phyloP scores from a whole-genome alignment of 2,329 filamentous ascomycete species.

The Bisporella sp. region DNA sequence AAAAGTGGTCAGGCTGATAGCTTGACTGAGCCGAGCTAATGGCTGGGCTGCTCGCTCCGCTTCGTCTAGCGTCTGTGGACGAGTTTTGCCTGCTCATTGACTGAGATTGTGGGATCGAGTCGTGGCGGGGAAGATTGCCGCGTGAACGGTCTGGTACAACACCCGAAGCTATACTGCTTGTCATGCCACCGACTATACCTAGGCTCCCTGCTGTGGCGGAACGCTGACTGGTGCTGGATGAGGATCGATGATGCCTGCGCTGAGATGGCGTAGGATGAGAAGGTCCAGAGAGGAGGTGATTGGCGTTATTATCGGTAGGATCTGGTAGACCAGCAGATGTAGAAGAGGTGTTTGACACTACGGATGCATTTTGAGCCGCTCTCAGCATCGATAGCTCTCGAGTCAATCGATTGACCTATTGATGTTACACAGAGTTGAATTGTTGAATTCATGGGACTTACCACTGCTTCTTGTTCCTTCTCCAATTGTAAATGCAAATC shows the following conservation, averaged over 20 bases:
- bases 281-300: slow-evolving; percentile 49
- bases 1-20: slow-evolving; percentile 25
- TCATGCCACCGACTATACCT: slow-evolving; percentile 30
- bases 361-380: slow-evolving; percentile 58
- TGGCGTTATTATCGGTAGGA: slow-evolving; percentile 37
- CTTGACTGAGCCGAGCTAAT: slow-evolving; percentile 13
- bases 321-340: slow-evolving; percentile 46
- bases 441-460: slow-evolving; percentile 36
- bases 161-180: slow-evolving; percentile 39
- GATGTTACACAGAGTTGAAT: not conserved
- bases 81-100: slow-evolving; percentile 27
- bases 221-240: slow-evolving; percentile 45
- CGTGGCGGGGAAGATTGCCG: slow-evolving; percentile 14
- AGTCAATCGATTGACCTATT: slow-evolving; percentile 82
- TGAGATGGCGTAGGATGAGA: slow-evolving; percentile 48
- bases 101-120: slow-evolving; percentile 19
- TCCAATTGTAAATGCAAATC: slow-evolving; percentile 87
- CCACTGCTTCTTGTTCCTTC: slow-evolving; percentile 91
- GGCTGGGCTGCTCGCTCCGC: slow-evolving; percentile 24
- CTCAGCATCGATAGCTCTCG: slow-evolving; percentile 84
- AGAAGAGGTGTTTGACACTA: slow-evolving; percentile 59
- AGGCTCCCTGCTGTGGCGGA: slow-evolving; percentile 40
- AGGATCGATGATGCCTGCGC: slow-evolving; percentile 47
- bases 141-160: slow-evolving; percentile 32
- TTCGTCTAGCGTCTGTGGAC: slow-evolving; percentile 20